Conservation (phyloP, 1,284 basidiomycete genomes). For the Cutaneotrichosporon mucoides region DNA sequence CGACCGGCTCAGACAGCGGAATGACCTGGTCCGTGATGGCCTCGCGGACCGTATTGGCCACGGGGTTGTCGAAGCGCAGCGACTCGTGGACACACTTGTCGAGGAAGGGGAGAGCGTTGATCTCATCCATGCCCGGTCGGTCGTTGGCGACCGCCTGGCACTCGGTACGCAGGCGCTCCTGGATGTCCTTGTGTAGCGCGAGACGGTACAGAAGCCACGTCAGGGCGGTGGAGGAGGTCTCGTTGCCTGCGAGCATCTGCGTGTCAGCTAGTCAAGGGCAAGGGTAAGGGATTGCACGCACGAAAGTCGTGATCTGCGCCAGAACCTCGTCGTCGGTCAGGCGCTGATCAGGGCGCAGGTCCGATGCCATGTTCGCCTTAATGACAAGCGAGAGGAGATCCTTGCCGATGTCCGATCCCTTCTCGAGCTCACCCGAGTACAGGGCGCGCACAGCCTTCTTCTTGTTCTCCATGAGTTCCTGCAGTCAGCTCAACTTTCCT, state of each 20-base stretch:
- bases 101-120: conserved; percentile 55
- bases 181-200: conserved; percentile 56
- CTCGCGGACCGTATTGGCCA: conserved; percentile 63
- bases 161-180: conserved; percentile 58
- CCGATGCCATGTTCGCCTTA: conserved; percentile 58
- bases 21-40: conserved; percentile 57
- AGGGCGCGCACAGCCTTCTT: conserved; percentile 42
- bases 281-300: conserved; percentile 41
- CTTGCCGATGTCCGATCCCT: conserved; percentile 51
- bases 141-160: conserved; percentile 50
- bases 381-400: conserved; percentile 55
- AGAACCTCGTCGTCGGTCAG: conserved; percentile 65
- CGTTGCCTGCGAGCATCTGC: conserved; percentile 59
- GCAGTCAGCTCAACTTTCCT: neutral
- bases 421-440: conserved; percentile 37
- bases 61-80: conserved; percentile 62
- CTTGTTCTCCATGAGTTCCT: conserved; percentile 56
- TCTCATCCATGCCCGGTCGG: conserved; percentile 16
- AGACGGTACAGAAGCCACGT: conserved; percentile 71
- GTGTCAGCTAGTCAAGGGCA: neutral
- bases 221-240: conserved; percentile 67
- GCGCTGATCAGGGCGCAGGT: conserved; percentile 55
- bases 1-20: conserved; percentile 54
- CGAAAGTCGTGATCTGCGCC: conserved; percentile 73
- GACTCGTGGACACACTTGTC: conserved; percentile 66